Base-by-base conservation (phyloP, 768 basidiomycete genomes). In the Cyclocybe aegerita region DNA sequence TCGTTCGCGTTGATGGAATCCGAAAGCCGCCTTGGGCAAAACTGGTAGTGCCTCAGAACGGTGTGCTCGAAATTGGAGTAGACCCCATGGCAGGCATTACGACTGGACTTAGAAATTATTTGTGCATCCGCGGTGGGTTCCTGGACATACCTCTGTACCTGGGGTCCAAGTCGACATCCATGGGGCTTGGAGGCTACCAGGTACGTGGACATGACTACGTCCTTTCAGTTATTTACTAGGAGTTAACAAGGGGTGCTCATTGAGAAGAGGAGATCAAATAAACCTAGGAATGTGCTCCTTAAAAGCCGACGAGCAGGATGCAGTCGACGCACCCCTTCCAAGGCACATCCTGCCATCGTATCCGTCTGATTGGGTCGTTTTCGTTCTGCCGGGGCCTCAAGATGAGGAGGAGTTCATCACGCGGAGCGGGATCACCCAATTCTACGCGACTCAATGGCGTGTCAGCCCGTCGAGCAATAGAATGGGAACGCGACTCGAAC, bases 111-210 rank as follows among this genome's bases (percentile, higher is more conserved):
- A 71, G 85, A 41, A 65, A 65, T 2, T 87, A 88, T 54, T 52
- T 88, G 31, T 75, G 77, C 9, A 60, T 87, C 16, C 69, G 71
- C 33, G 85, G 83, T 2, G 86, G 85, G 0, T 78, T 88, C 52
- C 85, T 84, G 0, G 70, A 69, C 11, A 67, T 84, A 1, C 78
- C 82, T 32, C 4, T 49, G 4, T 87, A 83, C 59, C 68, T 87
- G 1, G 83, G 79, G 3, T 83, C 82, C 0, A 87, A 86, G 65
- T 80, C 82, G 4, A 84, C 85, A 15, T 83, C 80, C 1, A 74
- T 83, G 73, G 78, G 81, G 10, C 55, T 83, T 9, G 83, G 83
- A 38, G 81, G 83, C 2, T 83, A 80, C 60, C 83, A 82, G 64
- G 81, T 75, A 39, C 43, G 68, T 45, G 46, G 6, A 45, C 37